A percentile compares a stretch with the other conserved stretches of the same genome.
These are phyloP conservation scores for Penicillium psychrosexuale DNA, from an alignment of 2,329 filamentous ascomycete genomes.

Conservation along the genomic window DNA sequence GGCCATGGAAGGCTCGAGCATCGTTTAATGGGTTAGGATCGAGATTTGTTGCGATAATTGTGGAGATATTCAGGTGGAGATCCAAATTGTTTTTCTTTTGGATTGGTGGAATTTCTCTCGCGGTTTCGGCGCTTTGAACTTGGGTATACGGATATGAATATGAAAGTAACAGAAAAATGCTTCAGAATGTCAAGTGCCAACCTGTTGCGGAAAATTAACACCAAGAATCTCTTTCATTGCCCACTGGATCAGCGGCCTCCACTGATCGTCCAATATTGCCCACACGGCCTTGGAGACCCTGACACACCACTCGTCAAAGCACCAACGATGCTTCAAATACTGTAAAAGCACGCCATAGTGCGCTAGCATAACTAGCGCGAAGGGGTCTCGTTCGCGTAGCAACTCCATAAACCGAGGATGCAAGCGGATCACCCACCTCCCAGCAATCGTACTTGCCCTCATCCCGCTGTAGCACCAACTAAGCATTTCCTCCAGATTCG, in stretches of 20 bases:
- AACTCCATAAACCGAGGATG: constrained; percentile 35
- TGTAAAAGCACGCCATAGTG: constrained; percentile 59
- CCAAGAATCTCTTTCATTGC: constrained; percentile 34
- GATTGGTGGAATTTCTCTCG: background rate
- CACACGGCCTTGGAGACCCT: constrained; percentile 63
- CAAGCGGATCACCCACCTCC: constrained; percentile 39
- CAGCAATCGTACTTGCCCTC: constrained; percentile 52
- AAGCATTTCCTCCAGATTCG: constrained; percentile 28
- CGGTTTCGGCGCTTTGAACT: background rate
- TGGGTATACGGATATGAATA: constrained; percentile 1
- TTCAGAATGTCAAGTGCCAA: background rate
- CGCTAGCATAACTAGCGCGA: constrained; percentile 58
- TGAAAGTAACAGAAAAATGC: background rate
- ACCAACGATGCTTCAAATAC: constrained; percentile 61
- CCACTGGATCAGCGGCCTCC: constrained; percentile 31
- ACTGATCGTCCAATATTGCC: constrained; percentile 30
- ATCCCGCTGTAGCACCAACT: constrained; percentile 34
- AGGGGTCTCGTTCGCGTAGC: constrained; percentile 36
- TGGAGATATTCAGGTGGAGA: background rate
- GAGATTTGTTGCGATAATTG: background rate
- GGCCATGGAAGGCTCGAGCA: constrained; percentile 7
- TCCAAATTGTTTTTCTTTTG: background rate
- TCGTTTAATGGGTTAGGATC: background rate
- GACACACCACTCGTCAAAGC: constrained; percentile 63
- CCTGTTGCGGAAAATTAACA: constrained; percentile 18